phyloP scores from a whole-genome alignment of 352 stramenopile species.

The Thraustochytrium sp. region DNA sequence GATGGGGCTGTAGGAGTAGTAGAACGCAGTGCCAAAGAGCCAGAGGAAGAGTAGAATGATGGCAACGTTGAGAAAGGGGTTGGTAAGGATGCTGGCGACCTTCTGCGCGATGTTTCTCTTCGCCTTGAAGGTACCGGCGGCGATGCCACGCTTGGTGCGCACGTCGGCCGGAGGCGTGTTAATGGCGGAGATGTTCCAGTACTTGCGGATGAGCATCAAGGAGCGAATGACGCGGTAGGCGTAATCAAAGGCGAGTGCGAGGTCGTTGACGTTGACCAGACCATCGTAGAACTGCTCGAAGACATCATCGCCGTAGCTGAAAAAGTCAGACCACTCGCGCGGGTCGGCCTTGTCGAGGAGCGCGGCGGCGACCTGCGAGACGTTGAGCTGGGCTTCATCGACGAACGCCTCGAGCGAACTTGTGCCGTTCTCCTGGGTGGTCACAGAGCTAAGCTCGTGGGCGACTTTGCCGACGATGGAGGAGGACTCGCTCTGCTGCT shows the following conservation, averaged over 20 bases:
- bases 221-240: slow-evolving; percentile 17
- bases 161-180: slow-evolving; percentile 39
- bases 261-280: neutral
- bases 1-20: slow-evolving; percentile 23
- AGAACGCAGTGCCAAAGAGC: slow-evolving; percentile 17
- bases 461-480: neutral
- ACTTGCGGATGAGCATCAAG: slow-evolving; percentile 39
- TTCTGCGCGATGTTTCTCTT: neutral
- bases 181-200: slow-evolving; percentile 41
- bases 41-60: slow-evolving; percentile 6
- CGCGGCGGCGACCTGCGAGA: neutral
- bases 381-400: neutral
- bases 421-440: neutral
- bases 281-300: slow-evolving; percentile 7
- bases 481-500: neutral
- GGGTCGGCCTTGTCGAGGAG: slow-evolving; percentile 40
- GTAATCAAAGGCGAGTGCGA: slow-evolving; percentile 30
- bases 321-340: slow-evolving; percentile 23
- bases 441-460: neutral
- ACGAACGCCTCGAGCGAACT: neutral
- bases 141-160: slow-evolving; percentile 16
- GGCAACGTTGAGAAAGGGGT: slow-evolving; percentile 17
- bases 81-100: slow-evolving; percentile 5
- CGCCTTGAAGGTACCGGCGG: neutral
- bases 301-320: neutral